phyloP scores from a whole-genome alignment of 176 grass and related monocot species.

The Thalia dealbata region DNA sequence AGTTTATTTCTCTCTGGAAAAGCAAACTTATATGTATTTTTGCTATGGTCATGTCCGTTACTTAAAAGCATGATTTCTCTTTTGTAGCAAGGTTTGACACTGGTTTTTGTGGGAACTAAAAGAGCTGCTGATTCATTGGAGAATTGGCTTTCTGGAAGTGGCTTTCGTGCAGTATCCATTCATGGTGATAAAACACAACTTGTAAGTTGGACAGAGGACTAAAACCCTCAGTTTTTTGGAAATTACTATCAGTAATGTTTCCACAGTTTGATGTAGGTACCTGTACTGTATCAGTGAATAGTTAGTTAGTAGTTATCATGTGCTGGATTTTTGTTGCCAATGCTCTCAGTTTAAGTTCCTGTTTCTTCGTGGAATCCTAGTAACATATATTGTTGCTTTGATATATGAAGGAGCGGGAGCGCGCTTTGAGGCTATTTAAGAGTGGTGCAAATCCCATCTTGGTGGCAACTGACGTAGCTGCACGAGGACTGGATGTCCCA shows the following conservation, averaged over 20 bases:
- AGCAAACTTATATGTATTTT: too few relatives aligned
- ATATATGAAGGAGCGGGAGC: slow-evolving; percentile 51
- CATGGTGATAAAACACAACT: slow-evolving; percentile 63
- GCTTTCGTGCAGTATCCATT: slow-evolving; percentile 61
- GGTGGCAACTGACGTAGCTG: slow-evolving; percentile 74
- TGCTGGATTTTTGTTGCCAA: not conserved
- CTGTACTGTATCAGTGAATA: not conserved
- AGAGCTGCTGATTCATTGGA: slow-evolving; percentile 58
- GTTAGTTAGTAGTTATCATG: not conserved
- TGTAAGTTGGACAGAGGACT: slow-evolving; percentile 18
- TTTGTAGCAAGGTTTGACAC: slow-evolving; percentile 50
- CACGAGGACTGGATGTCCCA: slow-evolving; percentile 61
- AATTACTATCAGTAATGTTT: too few relatives aligned
- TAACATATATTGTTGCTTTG: too few relatives aligned
- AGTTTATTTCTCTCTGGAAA: too few relatives aligned
- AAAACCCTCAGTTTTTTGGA: not conserved
- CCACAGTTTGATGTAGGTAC: not conserved
- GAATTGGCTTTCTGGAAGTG: slow-evolving; percentile 43
- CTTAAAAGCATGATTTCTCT: slow-evolving; percentile 14
- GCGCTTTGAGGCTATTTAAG: slow-evolving; percentile 58
- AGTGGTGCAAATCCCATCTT: slow-evolving; percentile 49
- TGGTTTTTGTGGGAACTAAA: slow-evolving; percentile 93
- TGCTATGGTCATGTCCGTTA: too few relatives aligned
- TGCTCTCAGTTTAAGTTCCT: not conserved
- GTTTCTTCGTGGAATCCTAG: too few relatives aligned